Percentiles rank a stretch among this genome's conserved stretches.
Conservation (phyloP, 441 rosid species). For the Pelargonium australe region DNA sequence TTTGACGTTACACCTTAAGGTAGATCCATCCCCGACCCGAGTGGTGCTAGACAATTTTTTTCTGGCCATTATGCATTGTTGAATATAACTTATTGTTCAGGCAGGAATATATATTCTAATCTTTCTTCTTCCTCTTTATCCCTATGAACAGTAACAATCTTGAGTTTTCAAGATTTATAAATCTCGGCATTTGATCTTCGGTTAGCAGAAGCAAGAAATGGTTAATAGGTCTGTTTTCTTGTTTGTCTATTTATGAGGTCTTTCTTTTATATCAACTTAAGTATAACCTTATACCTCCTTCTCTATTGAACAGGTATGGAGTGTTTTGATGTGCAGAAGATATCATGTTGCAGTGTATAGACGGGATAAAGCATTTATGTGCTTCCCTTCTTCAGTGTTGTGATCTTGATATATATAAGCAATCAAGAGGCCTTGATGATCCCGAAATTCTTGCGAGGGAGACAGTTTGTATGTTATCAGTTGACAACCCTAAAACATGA, state of each 20-base stretch:
- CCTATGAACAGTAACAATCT: no score
- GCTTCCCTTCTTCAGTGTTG: conserved; percentile 62
- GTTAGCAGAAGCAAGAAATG: conserved; percentile 36
- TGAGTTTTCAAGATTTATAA: no score
- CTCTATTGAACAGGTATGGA: conserved; percentile 53
- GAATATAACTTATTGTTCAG: no score
- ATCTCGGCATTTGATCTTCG: no score
- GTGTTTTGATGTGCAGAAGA: conserved; percentile 49
- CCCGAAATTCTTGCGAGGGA: conserved; percentile 93
- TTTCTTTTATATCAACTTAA: conserved; percentile 11
- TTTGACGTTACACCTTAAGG: no score
- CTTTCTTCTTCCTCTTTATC: no score
- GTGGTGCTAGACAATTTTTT: no score
- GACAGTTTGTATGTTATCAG: conserved; percentile 71
- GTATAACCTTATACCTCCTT: no score
- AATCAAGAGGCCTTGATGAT: conserved; percentile 73
- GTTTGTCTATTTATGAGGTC: background rate
- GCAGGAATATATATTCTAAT: no score
- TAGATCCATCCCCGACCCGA: no score
- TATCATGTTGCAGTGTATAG: conserved; percentile 90
- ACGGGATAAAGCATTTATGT: conserved; percentile 53
- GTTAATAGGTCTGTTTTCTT: conserved; percentile 34
- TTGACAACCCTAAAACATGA: conserved; percentile 14
- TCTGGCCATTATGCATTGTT: no score
- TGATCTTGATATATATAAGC: conserved; percentile 67